These are phyloP conservation scores for Carallia pectinifolia DNA, from an alignment of 345 rosid species.

Conservation along the genomic window DNA sequence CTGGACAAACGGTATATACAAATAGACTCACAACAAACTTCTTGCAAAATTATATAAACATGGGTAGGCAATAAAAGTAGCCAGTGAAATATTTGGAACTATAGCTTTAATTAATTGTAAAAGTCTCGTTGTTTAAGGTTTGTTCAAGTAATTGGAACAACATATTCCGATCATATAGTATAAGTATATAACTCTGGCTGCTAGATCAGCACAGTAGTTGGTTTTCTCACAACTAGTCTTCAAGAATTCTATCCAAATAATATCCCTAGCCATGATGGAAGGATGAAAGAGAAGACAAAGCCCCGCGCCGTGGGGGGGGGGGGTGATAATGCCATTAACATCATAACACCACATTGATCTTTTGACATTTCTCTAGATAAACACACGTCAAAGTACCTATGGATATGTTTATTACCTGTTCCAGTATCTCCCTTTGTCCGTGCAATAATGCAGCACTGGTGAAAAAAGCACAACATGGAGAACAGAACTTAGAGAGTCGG, in stretches of 20 bases:
- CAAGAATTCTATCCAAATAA: neutral
- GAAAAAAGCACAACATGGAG: constrained; percentile 24
- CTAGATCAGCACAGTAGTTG: neutral
- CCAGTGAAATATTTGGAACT: too few species aligned
- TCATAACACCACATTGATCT: neutral
- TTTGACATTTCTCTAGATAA: neutral
- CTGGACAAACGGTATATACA: too few species aligned
- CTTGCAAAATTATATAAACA: too few species aligned
- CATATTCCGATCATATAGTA: too few species aligned
- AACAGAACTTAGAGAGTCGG: constrained; percentile 2
- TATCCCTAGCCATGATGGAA: neutral
- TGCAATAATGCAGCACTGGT: constrained; percentile 81
- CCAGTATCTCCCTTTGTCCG: constrained; percentile 81
- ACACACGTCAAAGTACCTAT: neutral
- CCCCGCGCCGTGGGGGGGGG: too few species aligned
- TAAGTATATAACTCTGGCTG: neutral
- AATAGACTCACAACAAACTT: too few species aligned
- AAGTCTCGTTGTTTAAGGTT: too few species aligned
- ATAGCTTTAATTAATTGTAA: too few species aligned
- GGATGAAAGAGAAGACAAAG: too few species aligned
- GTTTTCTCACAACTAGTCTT: neutral
- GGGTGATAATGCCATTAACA: neutral
- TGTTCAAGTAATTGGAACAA: too few species aligned
- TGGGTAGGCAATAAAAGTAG: too few species aligned
- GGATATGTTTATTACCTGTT: constrained; percentile 53